Base-by-base conservation (phyloP, 768 basidiomycete species). In the Mycena galericulata region DNA sequence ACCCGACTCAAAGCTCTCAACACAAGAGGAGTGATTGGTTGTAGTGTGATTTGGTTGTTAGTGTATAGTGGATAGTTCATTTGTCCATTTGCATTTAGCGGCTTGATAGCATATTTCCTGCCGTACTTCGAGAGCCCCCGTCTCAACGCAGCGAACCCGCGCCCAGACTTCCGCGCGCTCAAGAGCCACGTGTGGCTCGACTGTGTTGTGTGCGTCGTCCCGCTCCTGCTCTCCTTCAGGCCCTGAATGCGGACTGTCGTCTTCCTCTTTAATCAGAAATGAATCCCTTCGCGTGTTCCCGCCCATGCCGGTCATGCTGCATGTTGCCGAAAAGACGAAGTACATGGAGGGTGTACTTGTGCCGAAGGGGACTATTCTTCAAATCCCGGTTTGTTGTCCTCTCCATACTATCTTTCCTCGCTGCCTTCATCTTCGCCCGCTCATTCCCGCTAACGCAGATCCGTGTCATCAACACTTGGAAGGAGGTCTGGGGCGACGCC, bases 391-490 rank as follows among this genome's bases (percentile, higher is more conserved):
- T n/a, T n/a, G n/a, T n/a, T n/a, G n/a, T n/a, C n/a, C n/a, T n/a
- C n/a, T n/a, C n/a, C n/a, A n/a, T n/a, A n/a, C n/a, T n/a, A n/a
- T n/a, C n/a, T n/a, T n/a, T n/a, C n/a, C n/a, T n/a, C n/a, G n/a
- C n/a, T n/a, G n/a, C n/a, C n/a, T n/a, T n/a, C n/a, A n/a, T n/a
- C n/a, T n/a, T n/a, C n/a, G n/a, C n/a, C n/a, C n/a, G n/a, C n/a
- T n/a, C n/a, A n/a, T n/a, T n/a, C n/a, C n/a, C n/a, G n/a, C n/a
- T n/a, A n/a, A n/a, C n/a, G n/a, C 58, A 87, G 85, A 85, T 87
- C 56, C 81, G 84, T 38, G 82, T 82, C 3, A 75, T 86, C 41
- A 88, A 88, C 69, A 86, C 85, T 1, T 85, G 82, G 80, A 83
- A 82, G 59, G 81, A 76, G 22, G 67, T 84, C 12, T 88, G 85